Percentiles rank a stretch among this genome's conserved stretches.
Evolutionary conservation across 768 basidiomycete species (phyloP).

Genomic region (Pulveroboletus ravenelii): DNA sequence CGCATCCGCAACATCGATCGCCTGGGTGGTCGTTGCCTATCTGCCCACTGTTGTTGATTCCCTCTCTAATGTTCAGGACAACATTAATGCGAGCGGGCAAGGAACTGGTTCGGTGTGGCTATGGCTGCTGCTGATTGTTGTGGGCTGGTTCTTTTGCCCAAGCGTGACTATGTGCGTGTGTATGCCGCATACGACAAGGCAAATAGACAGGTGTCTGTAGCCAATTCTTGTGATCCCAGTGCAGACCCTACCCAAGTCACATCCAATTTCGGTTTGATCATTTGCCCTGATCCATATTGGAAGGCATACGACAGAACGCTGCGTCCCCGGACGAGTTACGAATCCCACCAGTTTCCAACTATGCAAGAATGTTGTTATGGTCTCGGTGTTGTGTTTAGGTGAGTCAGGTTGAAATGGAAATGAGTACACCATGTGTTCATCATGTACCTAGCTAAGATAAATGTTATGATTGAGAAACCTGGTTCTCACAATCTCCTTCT

Average conservation of each 20-base stretch:
- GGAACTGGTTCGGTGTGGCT: too few species aligned
- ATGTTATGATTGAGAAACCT: too few species aligned
- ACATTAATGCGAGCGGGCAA: conserved; percentile 34
- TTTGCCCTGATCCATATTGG: conserved; percentile 3
- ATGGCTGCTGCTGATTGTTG: too few species aligned
- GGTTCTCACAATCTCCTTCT: too few species aligned
- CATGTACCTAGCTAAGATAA: too few species aligned
- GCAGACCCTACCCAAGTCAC: not conserved
- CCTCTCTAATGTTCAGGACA: conserved; percentile 10
- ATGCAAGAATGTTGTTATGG: too few species aligned
- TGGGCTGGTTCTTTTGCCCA: conserved; percentile 40
- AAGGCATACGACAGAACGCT: too few species aligned
- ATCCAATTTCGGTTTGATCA: conserved; percentile 14
- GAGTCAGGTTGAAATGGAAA: too few species aligned
- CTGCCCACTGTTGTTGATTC: conserved; percentile 16
- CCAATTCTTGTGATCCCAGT: not conserved
- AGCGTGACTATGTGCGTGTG: conserved; percentile 34
- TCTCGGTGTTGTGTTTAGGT: too few species aligned
- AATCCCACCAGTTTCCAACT: too few species aligned
- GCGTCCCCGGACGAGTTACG: too few species aligned
- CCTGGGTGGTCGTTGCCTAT: conserved; percentile 44
- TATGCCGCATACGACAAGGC: conserved; percentile 14
- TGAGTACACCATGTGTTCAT: too few species aligned
- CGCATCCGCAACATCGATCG: conserved; percentile 36
- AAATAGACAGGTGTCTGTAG: not conserved